These are phyloP conservation scores for Aspergillus persii DNA, from an alignment of 2,329 filamentous ascomycete species.

Conservation along the genomic window DNA sequence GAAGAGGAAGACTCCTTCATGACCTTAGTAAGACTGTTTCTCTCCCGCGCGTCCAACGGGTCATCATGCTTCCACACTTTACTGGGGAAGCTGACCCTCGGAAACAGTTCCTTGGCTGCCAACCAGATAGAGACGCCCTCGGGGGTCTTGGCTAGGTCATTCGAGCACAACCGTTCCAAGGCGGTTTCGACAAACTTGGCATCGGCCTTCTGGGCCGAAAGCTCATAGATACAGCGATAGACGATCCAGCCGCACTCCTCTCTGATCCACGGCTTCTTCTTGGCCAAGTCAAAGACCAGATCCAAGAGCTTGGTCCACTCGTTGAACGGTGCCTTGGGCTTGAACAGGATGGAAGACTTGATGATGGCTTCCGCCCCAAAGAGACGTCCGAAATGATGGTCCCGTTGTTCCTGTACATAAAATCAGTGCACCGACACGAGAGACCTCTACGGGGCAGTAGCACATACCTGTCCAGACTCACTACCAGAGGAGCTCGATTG, in stretches of 20 bases:
- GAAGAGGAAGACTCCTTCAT: slow-evolving; percentile 63
- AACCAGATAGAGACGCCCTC: slow-evolving; percentile 92
- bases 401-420: slow-evolving; percentile 70
- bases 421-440: background rate
- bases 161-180: slow-evolving; percentile 60
- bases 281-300: slow-evolving; percentile 69
- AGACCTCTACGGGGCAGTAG: background rate
- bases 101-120: slow-evolving; percentile 62
- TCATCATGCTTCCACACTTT: slow-evolving; percentile 72
- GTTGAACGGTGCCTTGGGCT: slow-evolving; percentile 50
- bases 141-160: slow-evolving; percentile 72
- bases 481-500: slow-evolving; percentile 53
- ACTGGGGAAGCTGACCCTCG: slow-evolving; percentile 61
- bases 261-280: slow-evolving; percentile 83
- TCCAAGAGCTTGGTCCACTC: slow-evolving; percentile 63
- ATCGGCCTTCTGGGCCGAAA: slow-evolving; percentile 38
- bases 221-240: slow-evolving; percentile 65
- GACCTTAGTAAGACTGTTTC: slow-evolving; percentile 68
- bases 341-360: slow-evolving; percentile 70
- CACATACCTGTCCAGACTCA: slow-evolving; percentile 53
- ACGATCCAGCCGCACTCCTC: slow-evolving; percentile 84
- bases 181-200: slow-evolving; percentile 58
- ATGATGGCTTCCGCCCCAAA: slow-evolving; percentile 87
- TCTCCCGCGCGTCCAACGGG: slow-evolving; percentile 68
- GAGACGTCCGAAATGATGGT: slow-evolving; percentile 78